Evolutionary conservation across 2,329 filamentous ascomycete genomes (phyloP).

Genomic region (Aspergillus sclerotialis): DNA sequence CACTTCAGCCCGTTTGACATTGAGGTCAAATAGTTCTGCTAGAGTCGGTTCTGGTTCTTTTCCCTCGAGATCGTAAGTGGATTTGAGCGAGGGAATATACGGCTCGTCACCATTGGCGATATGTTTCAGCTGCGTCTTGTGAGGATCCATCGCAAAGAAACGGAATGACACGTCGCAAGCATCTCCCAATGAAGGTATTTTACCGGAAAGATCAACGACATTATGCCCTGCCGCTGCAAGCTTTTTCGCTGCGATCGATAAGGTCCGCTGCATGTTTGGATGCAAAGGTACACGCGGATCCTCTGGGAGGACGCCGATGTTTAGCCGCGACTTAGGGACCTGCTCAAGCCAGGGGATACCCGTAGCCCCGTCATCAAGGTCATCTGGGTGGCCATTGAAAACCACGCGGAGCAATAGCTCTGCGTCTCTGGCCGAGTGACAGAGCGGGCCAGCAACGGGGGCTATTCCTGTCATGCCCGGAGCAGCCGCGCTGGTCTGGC

Average conservation of each 20-base stretch:
- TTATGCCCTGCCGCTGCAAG: conserved; percentile 13
- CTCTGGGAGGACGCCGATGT: conserved; percentile 14
- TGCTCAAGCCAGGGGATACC: conserved; percentile 9
- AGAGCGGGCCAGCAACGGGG: conserved; percentile 4
- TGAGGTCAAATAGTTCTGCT: conserved; percentile 13
- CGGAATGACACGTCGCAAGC: conserved; percentile 8
- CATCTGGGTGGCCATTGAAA: conserved; percentile 2
- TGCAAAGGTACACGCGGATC: conserved; percentile 14
- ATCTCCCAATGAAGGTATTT: conserved; percentile 5
- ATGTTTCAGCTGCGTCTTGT: conserved; percentile 11
- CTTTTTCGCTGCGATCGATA: conserved; percentile 8
- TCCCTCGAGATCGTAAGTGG: conserved; percentile 6
- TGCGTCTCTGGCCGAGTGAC: conserved; percentile 12
- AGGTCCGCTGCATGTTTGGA: conserved; percentile 14
- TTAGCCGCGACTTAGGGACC: conserved; percentile 3
- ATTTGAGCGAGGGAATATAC: conserved; percentile 10
- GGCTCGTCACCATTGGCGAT: conserved; percentile 14
- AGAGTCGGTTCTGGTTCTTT: conserved; percentile 10
- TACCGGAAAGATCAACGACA: conserved; percentile 9
- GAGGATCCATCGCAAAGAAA: conserved; percentile 17
- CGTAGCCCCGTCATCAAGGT: conserved; percentile 9
- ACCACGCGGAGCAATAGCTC: conserved; percentile 9
- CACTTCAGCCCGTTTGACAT: conserved; percentile 7
- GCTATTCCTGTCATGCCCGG: background rate
- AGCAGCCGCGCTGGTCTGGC: conserved; percentile 25